Evolutionary conservation across 768 basidiomycete species (phyloP), one percentile per base, ranked within the genome.

Genomic region (Naganishia kalamii): DNA sequence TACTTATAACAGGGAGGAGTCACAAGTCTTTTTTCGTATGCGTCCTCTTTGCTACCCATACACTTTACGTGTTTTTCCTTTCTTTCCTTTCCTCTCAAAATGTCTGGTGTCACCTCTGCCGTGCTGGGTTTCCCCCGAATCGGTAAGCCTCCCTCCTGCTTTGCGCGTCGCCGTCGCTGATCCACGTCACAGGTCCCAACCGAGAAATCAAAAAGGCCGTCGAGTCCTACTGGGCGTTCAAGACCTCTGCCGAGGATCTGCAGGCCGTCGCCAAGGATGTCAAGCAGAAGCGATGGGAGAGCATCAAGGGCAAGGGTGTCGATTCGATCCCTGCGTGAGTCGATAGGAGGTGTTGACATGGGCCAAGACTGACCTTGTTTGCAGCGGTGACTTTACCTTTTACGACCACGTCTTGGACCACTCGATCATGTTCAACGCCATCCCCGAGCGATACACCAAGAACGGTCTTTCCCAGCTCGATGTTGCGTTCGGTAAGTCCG

Each of bases 351-450:
- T 10, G 13, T 4, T 4, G 21, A 44, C 29, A 17, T 29, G 46
- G 17, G 19, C 2, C 1, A 25, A 23, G n/a, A 49, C 32, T 48
- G 48, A 47, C 32, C 46, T 48, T 33, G 37, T 37, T n/a, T 70
- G 51, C 73, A 99, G 96, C 74, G 94, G 94, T 74, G 96, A 98
- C 77, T 99, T 99, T 80, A 89, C 96, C 35, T 86, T 99, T 68
- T 99, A 97, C 80, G 94, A 97, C 81, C 94, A 98, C 79, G 90
- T 97, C 78, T 87, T 98, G 74, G 94, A 98, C 81, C 92, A 94
- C 81, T 92, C 92, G 69, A 85, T 88, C 68, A 87, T 89, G 48
- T 94, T 99, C 85, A 96, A 97, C 79, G 91, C 88, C 75, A 89
- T 99, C 79, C 94, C 94, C 71, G 86, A 89, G 81, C 90, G 93